A percentile compares a stretch with the other conserved stretches of the same genome.
These are phyloP conservation scores for Penstemon barbatus DNA, from an alignment of 257 asterid genomes.

Conservation along the genomic window DNA sequence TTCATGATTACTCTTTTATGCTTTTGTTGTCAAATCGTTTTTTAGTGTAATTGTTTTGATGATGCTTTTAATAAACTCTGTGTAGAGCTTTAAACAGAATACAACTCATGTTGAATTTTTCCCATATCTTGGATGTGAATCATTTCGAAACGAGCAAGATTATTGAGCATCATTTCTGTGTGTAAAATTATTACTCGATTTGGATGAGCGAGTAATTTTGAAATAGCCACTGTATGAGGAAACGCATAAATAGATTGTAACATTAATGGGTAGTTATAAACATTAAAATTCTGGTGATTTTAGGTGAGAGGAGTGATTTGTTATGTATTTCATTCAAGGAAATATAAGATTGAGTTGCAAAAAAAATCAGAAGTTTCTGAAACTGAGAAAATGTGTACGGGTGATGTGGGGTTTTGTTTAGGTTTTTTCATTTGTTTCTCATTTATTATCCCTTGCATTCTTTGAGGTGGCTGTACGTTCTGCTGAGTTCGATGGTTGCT, in stretches of 20 bases:
- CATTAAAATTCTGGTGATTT: slow-evolving; percentile 2
- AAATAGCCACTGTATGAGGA: neutral
- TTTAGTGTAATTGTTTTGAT: slow-evolving; percentile 24
- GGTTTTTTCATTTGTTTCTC: neutral
- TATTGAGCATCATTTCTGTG: too few relatives aligned
- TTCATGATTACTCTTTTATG: slow-evolving; percentile 19
- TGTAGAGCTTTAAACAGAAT: slow-evolving; percentile 21
- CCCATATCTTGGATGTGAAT: slow-evolving; percentile 12
- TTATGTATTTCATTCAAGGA: neutral
- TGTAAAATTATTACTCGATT: too few relatives aligned
- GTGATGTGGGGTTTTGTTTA: slow-evolving; percentile 4
- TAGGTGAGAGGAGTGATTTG: neutral
- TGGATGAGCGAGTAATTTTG: too few relatives aligned
- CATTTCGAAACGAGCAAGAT: slow-evolving; percentile 18
- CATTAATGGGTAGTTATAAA: neutral
- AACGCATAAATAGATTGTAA: neutral
- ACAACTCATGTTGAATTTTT: slow-evolving; percentile 2
- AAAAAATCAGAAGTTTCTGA: neutral
- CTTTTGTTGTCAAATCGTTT: slow-evolving; percentile 20
- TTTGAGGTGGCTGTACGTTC: slow-evolving; percentile 10
- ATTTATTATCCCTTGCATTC: neutral
- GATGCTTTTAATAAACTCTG: slow-evolving; percentile 21
- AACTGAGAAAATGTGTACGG: slow-evolving; percentile 13
- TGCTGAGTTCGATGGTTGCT: slow-evolving; percentile 12
- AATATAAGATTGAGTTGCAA: slow-evolving; percentile 9